Percentiles rank a stretch among this genome's conserved stretches.
Conservation (phyloP, 2,329 filamentous ascomycete species). For the Colletotrichum spinosum region DNA sequence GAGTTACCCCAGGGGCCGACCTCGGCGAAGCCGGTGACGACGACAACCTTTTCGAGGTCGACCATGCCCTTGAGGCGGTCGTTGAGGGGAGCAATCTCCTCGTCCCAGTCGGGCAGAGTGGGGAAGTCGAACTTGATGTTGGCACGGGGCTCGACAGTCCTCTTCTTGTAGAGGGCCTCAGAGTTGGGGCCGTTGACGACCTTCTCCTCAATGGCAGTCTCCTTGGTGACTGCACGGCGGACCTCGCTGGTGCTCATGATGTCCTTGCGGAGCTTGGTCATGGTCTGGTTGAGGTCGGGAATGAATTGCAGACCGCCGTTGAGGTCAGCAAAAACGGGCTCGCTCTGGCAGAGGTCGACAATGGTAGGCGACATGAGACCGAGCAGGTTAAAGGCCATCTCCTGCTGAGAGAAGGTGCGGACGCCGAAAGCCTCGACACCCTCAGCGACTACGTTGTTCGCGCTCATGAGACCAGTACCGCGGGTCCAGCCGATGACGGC, state of each 20-base stretch:
- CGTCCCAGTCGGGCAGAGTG: conserved; percentile 88
- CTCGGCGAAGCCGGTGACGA: conserved; percentile 96
- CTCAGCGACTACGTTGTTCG: conserved; percentile 97
- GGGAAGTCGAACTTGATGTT: conserved; percentile 99
- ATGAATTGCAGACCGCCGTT: conserved; percentile 99
- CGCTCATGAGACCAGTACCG: conserved; percentile 96
- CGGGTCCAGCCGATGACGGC: conserved; percentile 99
- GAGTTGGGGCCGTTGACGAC: conserved; percentile 94
- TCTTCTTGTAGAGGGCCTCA: conserved; percentile 94
- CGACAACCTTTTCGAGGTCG: conserved; percentile 96
- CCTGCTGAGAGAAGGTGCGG: conserved; percentile 97
- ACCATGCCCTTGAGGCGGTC: conserved; percentile 95
- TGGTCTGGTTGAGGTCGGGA: conserved; percentile 92
- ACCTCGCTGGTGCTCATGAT: conserved; percentile 96
- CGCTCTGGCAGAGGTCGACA: conserved; percentile 93
- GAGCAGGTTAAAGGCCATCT: conserved; percentile 99
- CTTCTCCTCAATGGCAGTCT: conserved; percentile 96
- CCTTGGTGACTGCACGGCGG: conserved; percentile 92
- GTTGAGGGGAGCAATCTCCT: conserved; percentile 89
- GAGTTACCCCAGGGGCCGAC: conserved; percentile 99
- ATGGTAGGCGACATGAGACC: conserved; percentile 95
- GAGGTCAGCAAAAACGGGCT: conserved; percentile 96
- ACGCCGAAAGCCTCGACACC: conserved; percentile 97
- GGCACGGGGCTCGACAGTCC: conserved; percentile 90
- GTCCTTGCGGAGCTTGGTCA: conserved; percentile 93